Percentiles rank a stretch among this genome's conserved stretches.
These are phyloP conservation scores for Paramecium tetraurelia DNA, from an alignment of 73 alveolate species.

Conservation along the genomic window DNA sequence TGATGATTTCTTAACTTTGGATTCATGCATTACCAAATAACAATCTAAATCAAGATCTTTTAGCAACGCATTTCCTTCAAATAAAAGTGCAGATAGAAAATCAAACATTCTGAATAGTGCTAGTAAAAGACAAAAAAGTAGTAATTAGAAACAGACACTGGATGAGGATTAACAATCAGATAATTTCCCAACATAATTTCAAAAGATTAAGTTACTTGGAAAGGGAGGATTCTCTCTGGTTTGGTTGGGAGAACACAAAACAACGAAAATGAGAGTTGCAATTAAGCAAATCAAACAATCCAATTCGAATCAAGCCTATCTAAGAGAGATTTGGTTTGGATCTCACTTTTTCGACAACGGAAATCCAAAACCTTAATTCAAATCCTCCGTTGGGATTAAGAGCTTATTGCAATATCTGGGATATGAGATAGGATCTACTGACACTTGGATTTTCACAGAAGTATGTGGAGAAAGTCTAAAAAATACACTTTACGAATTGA, in stretches of 20 bases:
- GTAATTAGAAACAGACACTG: not conserved
- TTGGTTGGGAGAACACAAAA: constrained; percentile 60
- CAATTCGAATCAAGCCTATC: constrained; percentile 56
- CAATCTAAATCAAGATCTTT: not conserved
- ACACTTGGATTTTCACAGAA: constrained; percentile 58
- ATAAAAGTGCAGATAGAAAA: not conserved
- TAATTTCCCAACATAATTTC: constrained; percentile 43
- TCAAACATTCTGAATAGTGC: not conserved
- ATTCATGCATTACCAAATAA: not conserved
- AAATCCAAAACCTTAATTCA: constrained; percentile 1
- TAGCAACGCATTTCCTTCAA: not conserved
- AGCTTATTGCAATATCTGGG: not conserved
- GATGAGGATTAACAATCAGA: not conserved
- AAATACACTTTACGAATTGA: constrained; percentile 38
- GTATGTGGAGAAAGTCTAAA: constrained; percentile 58
- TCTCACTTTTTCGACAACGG: constrained; percentile 53
- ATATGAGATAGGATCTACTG: constrained; percentile 43
- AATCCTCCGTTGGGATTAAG: not conserved
- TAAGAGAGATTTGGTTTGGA: constrained; percentile 64
- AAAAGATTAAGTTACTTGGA: constrained; percentile 49
- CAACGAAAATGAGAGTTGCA: constrained; percentile 49
- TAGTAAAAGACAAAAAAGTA: not conserved
- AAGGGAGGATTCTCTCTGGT: constrained; percentile 61
- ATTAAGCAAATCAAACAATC: constrained; percentile 22
- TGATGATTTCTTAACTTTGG: not conserved